phyloP scores from a whole-genome alignment of 768 basidiomycete genomes.

The Mycena belliarum region DNA sequence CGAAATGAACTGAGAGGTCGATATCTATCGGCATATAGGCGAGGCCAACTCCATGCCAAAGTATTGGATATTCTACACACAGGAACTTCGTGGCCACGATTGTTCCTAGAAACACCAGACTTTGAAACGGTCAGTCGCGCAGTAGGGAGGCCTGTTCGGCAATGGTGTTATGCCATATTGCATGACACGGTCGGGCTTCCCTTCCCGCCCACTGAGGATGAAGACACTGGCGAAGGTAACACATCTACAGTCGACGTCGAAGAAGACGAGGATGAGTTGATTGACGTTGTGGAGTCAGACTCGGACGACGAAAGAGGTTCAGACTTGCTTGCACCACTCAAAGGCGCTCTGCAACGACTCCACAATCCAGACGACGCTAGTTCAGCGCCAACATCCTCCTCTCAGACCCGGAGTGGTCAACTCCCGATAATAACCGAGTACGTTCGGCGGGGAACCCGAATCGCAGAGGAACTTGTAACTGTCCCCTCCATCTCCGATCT shows the following conservation, averaged over 20 bases:
- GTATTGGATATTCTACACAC: constrained; percentile 62
- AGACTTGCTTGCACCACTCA: constrained; percentile 70
- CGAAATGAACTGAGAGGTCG: constrained; percentile 43
- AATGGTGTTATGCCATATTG: constrained; percentile 68
- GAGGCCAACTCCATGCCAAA: constrained; percentile 56
- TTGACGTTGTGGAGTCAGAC: constrained; percentile 69
- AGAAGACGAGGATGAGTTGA: constrained; percentile 50
- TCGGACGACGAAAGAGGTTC: constrained; percentile 46
- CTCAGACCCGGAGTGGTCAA: constrained; percentile 25
- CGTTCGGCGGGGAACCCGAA: constrained; percentile 66
- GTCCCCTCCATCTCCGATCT: constrained; percentile 53
- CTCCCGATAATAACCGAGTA: constrained; percentile 52
- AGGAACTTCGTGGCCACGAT: constrained; percentile 65
- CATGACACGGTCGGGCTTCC: constrained; percentile 69
- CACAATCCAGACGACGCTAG: constrained; percentile 40
- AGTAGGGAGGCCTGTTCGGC: constrained; percentile 62
- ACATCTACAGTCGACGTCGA: constrained; percentile 19
- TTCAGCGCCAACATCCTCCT: constrained; percentile 35
- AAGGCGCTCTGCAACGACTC: constrained; percentile 64
- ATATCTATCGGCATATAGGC: constrained; percentile 66
- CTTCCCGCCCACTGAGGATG: constrained; percentile 25
- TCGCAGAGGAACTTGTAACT: constrained; percentile 57
- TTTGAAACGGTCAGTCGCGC: constrained; percentile 63
- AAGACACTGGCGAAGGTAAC: constrained; percentile 6
- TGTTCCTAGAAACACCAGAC: constrained; percentile 83